A percentile compares a stretch with the other conserved stretches of the same genome.
These are phyloP conservation scores for Colletotrichum spaethianum DNA, from an alignment of 2,329 filamentous ascomycete genomes.

Conservation along the genomic window DNA sequence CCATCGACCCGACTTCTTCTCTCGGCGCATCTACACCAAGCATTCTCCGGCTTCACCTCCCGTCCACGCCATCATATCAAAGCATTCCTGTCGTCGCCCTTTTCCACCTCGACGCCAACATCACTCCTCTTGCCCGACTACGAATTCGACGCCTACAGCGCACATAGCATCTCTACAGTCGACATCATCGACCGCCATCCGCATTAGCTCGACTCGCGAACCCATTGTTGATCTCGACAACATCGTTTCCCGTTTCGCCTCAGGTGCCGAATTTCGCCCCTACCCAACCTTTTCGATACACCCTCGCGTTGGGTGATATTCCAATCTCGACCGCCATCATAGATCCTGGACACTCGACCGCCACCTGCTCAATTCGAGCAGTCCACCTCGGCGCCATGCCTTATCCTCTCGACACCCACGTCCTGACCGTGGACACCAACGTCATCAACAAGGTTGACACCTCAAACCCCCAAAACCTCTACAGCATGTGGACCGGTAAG, in stretches of 20 bases:
- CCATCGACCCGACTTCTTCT: conserved; percentile 6
- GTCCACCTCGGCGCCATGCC: conserved; percentile 74
- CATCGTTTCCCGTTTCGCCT: conserved; percentile 16
- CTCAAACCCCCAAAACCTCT: conserved; percentile 90
- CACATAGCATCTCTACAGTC: neutral
- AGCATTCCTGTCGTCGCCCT: conserved; percentile 28
- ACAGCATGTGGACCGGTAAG: conserved; percentile 97
- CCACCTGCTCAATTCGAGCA: conserved; percentile 56
- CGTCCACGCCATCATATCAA: conserved; percentile 23
- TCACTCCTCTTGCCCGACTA: neutral
- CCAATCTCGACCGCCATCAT: conserved; percentile 45
- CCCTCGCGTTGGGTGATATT: conserved; percentile 29
- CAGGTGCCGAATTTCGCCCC: conserved; percentile 29
- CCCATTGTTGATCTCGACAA: conserved; percentile 7
- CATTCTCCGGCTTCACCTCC: conserved; percentile 25
- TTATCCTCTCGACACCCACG: conserved; percentile 84
- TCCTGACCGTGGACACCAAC: conserved; percentile 91
- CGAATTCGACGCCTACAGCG: conserved; percentile 11
- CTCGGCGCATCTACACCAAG: conserved; percentile 29
- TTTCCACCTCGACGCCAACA: conserved; percentile 9
- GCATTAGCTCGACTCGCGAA: neutral
- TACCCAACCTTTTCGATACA: conserved; percentile 1
- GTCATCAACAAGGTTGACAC: conserved; percentile 97
- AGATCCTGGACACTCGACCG: conserved; percentile 41
- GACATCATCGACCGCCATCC: conserved; percentile 22